Conservation (phyloP, 2,329 filamentous ascomycete species). For the Xylariaceae sp. region DNA sequence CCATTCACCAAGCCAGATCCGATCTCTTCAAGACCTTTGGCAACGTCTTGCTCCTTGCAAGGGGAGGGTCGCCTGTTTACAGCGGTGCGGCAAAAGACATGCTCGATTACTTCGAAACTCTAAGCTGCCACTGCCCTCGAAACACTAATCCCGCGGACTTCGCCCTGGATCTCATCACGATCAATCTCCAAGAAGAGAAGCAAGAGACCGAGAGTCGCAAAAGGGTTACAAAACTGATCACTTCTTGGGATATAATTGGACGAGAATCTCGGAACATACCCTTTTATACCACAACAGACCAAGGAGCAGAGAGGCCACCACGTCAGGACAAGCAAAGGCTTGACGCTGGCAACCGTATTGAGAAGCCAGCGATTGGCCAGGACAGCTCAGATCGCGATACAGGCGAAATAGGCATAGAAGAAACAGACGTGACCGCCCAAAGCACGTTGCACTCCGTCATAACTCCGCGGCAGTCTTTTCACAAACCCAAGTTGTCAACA, state of each 20-base stretch:
- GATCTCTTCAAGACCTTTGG: constrained; percentile 70
- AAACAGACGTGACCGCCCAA: constrained; percentile 11
- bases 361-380: no score
- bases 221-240: constrained; percentile 58
- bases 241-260: constrained; percentile 45
- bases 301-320: not conserved
- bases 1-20: constrained; percentile 72
- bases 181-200: constrained; percentile 64
- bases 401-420: not conserved
- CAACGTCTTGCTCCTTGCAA: constrained; percentile 65
- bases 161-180: constrained; percentile 70
- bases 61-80: constrained; percentile 66
- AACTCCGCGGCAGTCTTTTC: constrained; percentile 38
- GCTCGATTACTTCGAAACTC: constrained; percentile 58
- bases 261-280: not conserved
- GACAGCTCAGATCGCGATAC: not conserved
- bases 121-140: constrained; percentile 62
- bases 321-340: not conserved
- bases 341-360: not conserved
- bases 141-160: constrained; percentile 77
- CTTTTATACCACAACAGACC: not conserved
- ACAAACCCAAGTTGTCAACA: constrained; percentile 50
- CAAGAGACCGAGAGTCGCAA: constrained; percentile 60
- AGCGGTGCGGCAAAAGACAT: constrained; percentile 60
- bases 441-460: constrained; percentile 13